Evolutionary conservation across 208 protist genomes (phyloP).

Genomic region (Crithidia sp.): DNA sequence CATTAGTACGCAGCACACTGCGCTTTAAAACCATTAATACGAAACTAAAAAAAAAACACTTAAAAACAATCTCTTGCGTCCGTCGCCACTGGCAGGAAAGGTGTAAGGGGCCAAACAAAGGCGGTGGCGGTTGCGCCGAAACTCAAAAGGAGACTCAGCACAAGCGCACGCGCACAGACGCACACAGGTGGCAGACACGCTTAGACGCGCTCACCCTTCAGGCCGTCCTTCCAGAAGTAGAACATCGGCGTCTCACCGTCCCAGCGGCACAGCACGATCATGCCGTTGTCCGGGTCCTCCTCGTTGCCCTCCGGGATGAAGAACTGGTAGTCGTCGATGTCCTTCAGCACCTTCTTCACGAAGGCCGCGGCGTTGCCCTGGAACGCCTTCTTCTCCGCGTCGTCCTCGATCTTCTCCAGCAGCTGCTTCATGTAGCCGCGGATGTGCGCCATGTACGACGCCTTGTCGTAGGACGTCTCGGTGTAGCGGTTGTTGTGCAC

Average conservation of each 20-base stretch:
- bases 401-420: conserved; percentile 82
- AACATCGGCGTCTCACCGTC: conserved; percentile 86
- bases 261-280: conserved; percentile 92
- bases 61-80: too few relatives aligned
- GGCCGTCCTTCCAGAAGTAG: conserved; percentile 92
- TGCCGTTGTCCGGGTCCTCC: conserved; percentile 90
- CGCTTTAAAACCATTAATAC: too few relatives aligned
- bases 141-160: background rate
- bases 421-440: conserved; percentile 92
- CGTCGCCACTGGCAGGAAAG: too few relatives aligned
- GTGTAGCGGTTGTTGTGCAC: conserved; percentile 92
- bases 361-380: conserved; percentile 85
- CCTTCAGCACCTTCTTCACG: conserved; percentile 92
- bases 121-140: too few relatives aligned
- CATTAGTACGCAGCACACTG: too few relatives aligned
- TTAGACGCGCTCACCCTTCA: conserved; percentile 88
- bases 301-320: conserved; percentile 92
- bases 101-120: too few relatives aligned
- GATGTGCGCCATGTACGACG: conserved; percentile 92
- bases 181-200: background rate
- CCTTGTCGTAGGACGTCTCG: conserved; percentile 94
- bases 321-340: conserved; percentile 94
- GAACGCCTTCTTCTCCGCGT: conserved; percentile 89
- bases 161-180: background rate
- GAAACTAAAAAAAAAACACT: too few relatives aligned